Percentiles rank a stretch among this genome's conserved stretches.
Evolutionary conservation across 352 stramenopile species (phyloP).

Genomic region (Phytophthora syringae): DNA sequence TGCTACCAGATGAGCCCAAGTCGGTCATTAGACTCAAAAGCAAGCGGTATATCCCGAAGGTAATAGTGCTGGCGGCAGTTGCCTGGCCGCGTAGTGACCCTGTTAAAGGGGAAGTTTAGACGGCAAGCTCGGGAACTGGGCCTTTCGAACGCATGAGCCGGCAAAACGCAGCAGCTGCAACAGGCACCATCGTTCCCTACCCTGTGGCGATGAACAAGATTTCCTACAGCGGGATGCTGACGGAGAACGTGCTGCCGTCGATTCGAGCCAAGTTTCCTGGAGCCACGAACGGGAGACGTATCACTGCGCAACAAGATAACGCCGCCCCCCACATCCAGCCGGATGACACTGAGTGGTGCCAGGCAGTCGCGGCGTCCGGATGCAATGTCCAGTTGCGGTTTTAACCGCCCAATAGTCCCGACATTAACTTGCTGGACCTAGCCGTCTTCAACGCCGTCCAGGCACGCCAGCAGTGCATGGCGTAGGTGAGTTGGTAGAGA

Average conservation of each 20-base stretch:
- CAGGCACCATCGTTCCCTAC: slow-evolving; percentile 6
- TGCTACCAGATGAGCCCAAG: neutral
- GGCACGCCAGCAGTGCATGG: neutral
- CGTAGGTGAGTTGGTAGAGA: neutral
- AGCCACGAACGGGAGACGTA: neutral
- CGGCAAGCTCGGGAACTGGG: slow-evolving; percentile 6
- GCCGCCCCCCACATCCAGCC: neutral
- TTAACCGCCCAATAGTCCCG: neutral
- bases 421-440: neutral
- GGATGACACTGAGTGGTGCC: neutral
- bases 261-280: slow-evolving; percentile 10
- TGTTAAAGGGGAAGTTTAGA: slow-evolving; percentile 1
- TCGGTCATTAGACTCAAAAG: neutral
- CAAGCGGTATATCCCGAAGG: neutral
- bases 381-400: neutral
- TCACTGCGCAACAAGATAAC: neutral
- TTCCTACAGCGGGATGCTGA: slow-evolving; percentile 6
- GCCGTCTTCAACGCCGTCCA: neutral
- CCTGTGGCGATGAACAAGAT: slow-evolving; percentile 3
- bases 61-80: neutral
- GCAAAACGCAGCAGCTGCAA: slow-evolving; percentile 5
- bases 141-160: slow-evolving; percentile 3
- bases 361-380: neutral
- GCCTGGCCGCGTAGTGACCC: neutral
- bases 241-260: slow-evolving; percentile 11